Conservation (phyloP, 306 rosid genomes). For the Myrica gale region DNA sequence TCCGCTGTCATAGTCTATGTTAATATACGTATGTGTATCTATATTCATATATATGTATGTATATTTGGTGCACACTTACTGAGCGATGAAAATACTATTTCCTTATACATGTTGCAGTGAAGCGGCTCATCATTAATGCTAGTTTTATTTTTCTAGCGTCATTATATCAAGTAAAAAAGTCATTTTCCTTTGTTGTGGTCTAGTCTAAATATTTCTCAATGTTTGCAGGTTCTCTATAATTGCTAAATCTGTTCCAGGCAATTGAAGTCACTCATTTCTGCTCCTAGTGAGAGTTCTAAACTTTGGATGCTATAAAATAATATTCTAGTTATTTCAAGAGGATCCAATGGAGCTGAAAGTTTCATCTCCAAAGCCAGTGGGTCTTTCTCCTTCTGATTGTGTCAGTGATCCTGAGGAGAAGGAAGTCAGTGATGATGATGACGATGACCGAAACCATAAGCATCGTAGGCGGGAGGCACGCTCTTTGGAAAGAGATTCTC, state of each 20-base stretch:
- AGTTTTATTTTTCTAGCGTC: neutral
- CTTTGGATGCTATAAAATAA: conserved; percentile 29
- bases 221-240: conserved; percentile 36
- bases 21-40: no score
- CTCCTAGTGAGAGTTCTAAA: conserved; percentile 38
- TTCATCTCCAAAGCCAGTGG: conserved; percentile 66
- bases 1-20: no score
- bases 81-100: neutral
- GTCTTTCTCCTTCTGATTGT: conserved; percentile 61
- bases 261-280: conserved; percentile 32
- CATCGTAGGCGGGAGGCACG: conserved; percentile 73
- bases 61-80: no score
- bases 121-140: conserved; percentile 9
- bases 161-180: neutral
- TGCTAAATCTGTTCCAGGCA: conserved; percentile 27
- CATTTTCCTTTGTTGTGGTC: neutral
- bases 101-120: neutral
- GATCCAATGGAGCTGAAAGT: conserved; percentile 68
- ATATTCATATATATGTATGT: no score
- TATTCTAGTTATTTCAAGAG: conserved; percentile 26
- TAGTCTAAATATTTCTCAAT: neutral
- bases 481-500: conserved; percentile 74
- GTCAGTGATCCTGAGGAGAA: conserved; percentile 85
- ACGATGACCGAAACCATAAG: conserved; percentile 94
- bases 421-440: conserved; percentile 95